Evolutionary conservation across 73 alveolate genomes (phyloP).

Genomic region (Durusdinium trenchii): DNA sequence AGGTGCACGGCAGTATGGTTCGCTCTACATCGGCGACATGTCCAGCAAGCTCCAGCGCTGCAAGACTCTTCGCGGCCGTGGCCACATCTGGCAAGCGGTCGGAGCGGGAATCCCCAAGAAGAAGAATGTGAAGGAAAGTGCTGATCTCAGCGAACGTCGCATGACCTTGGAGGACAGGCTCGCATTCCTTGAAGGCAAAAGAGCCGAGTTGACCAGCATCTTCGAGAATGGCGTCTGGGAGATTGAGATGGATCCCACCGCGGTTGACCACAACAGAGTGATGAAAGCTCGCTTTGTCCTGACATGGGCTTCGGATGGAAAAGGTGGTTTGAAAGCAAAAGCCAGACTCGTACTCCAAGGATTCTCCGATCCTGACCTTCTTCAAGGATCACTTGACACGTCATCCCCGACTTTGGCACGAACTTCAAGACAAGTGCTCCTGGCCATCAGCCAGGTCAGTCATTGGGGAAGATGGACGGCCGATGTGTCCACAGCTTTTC

Average conservation of each 20-base stretch:
- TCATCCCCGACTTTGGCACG: not conserved
- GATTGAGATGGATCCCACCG: not conserved
- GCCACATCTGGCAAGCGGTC: not conserved
- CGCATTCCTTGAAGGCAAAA: too few relatives aligned
- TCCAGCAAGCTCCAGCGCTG: too few relatives aligned
- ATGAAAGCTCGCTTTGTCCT: not conserved
- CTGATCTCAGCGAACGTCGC: not conserved
- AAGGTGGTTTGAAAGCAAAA: not conserved
- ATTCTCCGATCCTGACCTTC: not conserved
- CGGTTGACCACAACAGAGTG: not conserved
- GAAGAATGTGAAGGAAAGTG: not conserved
- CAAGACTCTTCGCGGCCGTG: too few relatives aligned
- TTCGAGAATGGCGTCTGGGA: not conserved
- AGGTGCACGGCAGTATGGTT: not conserved
- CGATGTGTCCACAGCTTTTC: not conserved
- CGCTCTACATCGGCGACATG: not conserved
- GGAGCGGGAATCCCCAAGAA: not conserved
- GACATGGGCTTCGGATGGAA: too few relatives aligned
- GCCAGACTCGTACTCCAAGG: not conserved
- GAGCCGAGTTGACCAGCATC: too few relatives aligned
- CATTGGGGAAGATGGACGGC: not conserved
- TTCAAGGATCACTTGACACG: not conserved
- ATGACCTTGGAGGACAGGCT: too few relatives aligned
- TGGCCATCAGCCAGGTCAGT: not conserved
- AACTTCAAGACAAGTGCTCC: not conserved